phyloP scores from a whole-genome alignment of 306 rosid species.

The Quercus dentata region DNA sequence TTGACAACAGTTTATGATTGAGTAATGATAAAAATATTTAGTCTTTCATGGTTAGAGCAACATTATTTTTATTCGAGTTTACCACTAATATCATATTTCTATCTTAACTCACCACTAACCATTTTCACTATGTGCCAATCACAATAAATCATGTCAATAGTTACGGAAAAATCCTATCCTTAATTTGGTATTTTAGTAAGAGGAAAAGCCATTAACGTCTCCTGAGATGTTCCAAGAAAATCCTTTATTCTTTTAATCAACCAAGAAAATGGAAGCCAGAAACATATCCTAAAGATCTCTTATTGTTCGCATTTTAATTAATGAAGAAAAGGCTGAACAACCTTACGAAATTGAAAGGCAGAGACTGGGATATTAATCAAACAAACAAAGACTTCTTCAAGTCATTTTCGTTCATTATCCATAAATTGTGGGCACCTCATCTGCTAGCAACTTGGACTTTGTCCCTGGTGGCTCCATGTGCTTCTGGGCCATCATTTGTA shows the following conservation, averaged over 20 bases:
- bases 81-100: too few species aligned
- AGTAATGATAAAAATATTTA: too few species aligned
- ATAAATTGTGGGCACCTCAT: conserved; percentile 34
- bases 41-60: too few species aligned
- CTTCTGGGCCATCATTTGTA: conserved; percentile 18
- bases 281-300: not conserved
- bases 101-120: too few species aligned
- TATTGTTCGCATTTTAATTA: not conserved
- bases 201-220: not conserved
- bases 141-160: too few species aligned
- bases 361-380: not conserved
- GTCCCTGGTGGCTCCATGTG: conserved; percentile 19
- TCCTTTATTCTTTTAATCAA: not conserved
- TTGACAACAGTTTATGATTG: not conserved
- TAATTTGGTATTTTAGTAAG: not conserved
- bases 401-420: not conserved
- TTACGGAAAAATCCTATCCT: too few species aligned
- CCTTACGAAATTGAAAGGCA: not conserved
- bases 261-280: not conserved
- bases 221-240: not conserved
- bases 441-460: not conserved
- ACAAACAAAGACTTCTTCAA: conserved; percentile 16
- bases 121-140: too few species aligned
- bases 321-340: not conserved
- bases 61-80: too few species aligned